Conservation (phyloP, 2,329 filamentous ascomycete species). For the Exophiala lecanii-corni region DNA sequence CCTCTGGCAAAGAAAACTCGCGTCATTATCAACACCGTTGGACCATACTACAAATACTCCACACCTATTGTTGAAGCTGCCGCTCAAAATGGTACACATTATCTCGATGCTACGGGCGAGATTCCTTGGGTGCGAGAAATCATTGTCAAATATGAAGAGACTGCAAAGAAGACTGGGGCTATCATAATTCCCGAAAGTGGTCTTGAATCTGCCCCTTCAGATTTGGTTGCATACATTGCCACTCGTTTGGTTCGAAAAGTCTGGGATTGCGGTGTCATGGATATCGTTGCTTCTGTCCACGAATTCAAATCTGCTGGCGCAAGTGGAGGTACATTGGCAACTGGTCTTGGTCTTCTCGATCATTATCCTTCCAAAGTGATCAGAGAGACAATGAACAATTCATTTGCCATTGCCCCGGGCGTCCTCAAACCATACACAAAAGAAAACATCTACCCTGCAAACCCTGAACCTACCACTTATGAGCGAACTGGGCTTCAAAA, state of each 20-base stretch:
- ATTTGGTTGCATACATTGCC: conserved; percentile 50
- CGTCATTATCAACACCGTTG: conserved; percentile 56
- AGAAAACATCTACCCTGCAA: conserved; percentile 50
- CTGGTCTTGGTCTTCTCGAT: conserved; percentile 55
- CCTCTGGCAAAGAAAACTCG: conserved; percentile 52
- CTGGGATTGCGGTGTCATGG: conserved; percentile 46
- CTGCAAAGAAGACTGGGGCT: conserved; percentile 55
- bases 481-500: conserved; percentile 35
- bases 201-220: conserved; percentile 58
- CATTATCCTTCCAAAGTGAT: conserved; percentile 19
- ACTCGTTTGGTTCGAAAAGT: conserved; percentile 51
- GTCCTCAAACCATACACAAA: conserved; percentile 40
- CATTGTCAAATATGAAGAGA: conserved; percentile 56
- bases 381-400: conserved; percentile 17
- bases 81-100: conserved; percentile 61
- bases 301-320: conserved; percentile 48
- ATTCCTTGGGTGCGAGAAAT: conserved; percentile 61
- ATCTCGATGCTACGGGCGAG: conserved; percentile 63
- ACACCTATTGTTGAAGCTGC: conserved; percentile 61
- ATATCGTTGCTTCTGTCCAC: conserved; percentile 51
- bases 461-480: conserved; percentile 33
- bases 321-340: conserved; percentile 62
- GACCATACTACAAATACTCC: conserved; percentile 62
- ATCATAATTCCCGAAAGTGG: conserved; percentile 60
- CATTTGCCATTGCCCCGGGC: conserved; percentile 25